Conservation (phyloP, 2,329 filamentous ascomycete genomes). For the Massarina eburnea region DNA sequence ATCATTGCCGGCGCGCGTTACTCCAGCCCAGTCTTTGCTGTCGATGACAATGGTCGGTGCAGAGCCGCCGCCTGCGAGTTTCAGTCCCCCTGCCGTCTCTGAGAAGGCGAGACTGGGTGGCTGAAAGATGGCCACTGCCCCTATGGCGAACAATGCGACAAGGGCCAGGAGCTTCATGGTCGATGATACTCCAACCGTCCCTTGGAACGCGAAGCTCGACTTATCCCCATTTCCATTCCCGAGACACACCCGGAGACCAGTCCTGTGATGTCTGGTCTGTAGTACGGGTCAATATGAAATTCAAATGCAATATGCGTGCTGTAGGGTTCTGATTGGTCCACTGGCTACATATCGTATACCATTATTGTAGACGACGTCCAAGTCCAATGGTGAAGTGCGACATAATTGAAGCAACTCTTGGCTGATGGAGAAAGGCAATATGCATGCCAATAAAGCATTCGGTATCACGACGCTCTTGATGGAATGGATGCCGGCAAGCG, state of each 20-base stretch:
- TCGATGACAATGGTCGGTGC: constrained; percentile 28
- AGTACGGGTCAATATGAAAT: constrained; percentile 1
- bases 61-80: constrained; percentile 17
- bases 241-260: not conserved
- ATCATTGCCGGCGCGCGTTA: constrained; percentile 65
- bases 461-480: not conserved
- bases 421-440: not conserved
- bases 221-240: not conserved
- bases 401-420: not conserved
- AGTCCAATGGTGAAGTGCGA: not conserved
- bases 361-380: not conserved
- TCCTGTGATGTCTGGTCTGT: not conserved
- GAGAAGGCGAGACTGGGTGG: constrained; percentile 20
- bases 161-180: constrained; percentile 12
- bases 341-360: not conserved
- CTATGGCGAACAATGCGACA: constrained; percentile 1
- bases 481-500: not conserved
- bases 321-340: not conserved
- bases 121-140: constrained; percentile 18
- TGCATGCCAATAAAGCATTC: not conserved
- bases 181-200: not conserved
- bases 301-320: not conserved
- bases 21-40: constrained; percentile 61
- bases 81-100: constrained; percentile 18
- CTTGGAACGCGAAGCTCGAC: not conserved